Evolutionary conservation across 2,329 filamentous ascomycete genomes (phyloP), one percentile per base, ranked within the genome.

Genomic region (Sporothrix euskadiensis): DNA sequence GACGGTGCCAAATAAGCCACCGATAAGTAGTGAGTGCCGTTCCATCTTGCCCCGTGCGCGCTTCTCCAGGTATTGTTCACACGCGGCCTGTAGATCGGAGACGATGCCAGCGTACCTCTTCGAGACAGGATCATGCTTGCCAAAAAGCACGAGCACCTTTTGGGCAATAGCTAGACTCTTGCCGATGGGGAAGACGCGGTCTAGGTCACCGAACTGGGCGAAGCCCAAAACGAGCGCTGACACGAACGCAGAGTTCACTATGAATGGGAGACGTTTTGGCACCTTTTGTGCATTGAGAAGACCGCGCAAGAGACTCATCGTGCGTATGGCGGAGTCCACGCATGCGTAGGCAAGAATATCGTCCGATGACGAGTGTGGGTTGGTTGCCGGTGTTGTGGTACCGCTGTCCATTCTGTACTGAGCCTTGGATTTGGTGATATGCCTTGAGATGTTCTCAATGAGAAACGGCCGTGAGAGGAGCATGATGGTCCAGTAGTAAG

Each of bases 181-280:
- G 32, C 78, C 76, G 0, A 82, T 74, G 0, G 80, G 80, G 6
- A 82, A 81, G 0, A 78, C 76, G 22, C 74, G 75, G 49, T 85
- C 83, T 2, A 85, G 81, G 71, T 85, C 83, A 0, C 82, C 83
- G 69, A 85, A 85, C 32, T 82, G 80, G 0, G 83, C 83, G 0
- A 84, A 80, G 0, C 84, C 84, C 0, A 85, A 78, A 0, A 85
- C 83, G 0, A 85, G 76, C 0, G 82, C 83, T 0, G 83, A 83
- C 6, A 84, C 81, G 74, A 85, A 85, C 3, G 83, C 80, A 1
- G 83, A 83, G 68, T 85, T 85, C 4, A 85, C 83, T 0, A 85
- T 76, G 19, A 85, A 84, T 0, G 84, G 84, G 4, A 85, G 76
- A 1, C 83, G 79, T 41, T 82, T 83, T 0, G 84, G 83, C 0